These are phyloP conservation scores for Draba incana DNA, from an alignment of 345 rosid genomes.

Conservation along the genomic window DNA sequence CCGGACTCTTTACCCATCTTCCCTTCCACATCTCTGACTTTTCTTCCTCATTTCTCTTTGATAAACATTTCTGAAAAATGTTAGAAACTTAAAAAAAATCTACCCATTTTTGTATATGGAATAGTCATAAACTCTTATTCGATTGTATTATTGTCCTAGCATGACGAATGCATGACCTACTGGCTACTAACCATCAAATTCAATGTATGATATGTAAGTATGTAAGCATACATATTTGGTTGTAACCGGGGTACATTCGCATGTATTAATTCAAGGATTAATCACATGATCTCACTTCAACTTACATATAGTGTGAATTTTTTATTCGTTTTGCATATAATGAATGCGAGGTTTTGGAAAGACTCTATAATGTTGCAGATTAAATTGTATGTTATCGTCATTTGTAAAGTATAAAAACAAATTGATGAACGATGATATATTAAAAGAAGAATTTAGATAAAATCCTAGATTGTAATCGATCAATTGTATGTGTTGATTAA, in stretches of 20 bases:
- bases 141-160: slow-evolving; percentile 15
- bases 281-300: neutral
- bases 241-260: neutral
- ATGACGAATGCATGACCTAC: slow-evolving; percentile 31
- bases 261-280: slow-evolving; percentile 12
- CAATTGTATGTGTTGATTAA: neutral
- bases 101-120: slow-evolving; percentile 17
- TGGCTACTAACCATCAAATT: slow-evolving; percentile 18
- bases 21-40: slow-evolving; percentile 38
- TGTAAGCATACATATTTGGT: neutral
- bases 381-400: neutral
- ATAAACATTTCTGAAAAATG: neutral
- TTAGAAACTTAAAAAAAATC: neutral
- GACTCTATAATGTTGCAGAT: neutral
- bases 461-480: neutral
- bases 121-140: slow-evolving; percentile 20
- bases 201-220: neutral
- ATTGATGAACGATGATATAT: no score
- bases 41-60: slow-evolving; percentile 30
- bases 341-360: neutral
- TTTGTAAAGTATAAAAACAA: no score
- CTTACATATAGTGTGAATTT: neutral
- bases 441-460: neutral
- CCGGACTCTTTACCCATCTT: slow-evolving; percentile 21
- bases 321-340: neutral